Base-by-base conservation (phyloP, 1,284 basidiomycete genomes). In the Chondrostereum purpureum region DNA sequence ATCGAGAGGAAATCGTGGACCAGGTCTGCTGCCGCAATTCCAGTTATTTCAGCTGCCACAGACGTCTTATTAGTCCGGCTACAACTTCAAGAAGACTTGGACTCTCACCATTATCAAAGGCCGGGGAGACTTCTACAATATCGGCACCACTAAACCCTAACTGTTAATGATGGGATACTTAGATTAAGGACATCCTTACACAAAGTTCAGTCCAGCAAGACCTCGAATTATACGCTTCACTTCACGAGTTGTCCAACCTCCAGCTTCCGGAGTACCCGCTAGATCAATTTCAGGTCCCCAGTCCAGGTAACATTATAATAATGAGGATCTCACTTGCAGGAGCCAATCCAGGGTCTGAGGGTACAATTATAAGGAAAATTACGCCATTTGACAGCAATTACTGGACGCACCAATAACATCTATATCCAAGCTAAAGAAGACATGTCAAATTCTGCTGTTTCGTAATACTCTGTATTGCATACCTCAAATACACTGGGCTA, bases 401-500 rank as follows among this genome's bases (percentile, higher is more conserved):
- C 36, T 12, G 33, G 17, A 55, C 70, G 44, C 48, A 80, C 83
- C 83, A 53, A 87, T 76, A 13, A 88, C 83, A 62, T 88, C 85
- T 21, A 89, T 88, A 61, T 90, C 88, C 41, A 88, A 60, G 58
- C 83, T 77, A 54, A 39, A 43, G 19, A 43, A 21, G 49, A 54
- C 37, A 36, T 31, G 33, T 38, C 23, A 33, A 11, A 21, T 31
- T 38, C 18, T 59, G 39, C 39, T 27, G 27, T 38, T 18, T 42
- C 42, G 19, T 35, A 27, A n/a, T 24, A 10, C 34, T 35, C 31
- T 22, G 12, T 13, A 43, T 16, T 3, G n/a, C 64, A 43, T 53
- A 78, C 83, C 82, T 88, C 37, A 89, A 62, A 60, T 89, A 90
- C 2, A 88, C 84, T 0, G 87, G 84, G 13, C 68, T 76, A 54